phyloP scores from a whole-genome alignment of 2,329 filamentous ascomycete species.

The Fusarium sp. region DNA sequence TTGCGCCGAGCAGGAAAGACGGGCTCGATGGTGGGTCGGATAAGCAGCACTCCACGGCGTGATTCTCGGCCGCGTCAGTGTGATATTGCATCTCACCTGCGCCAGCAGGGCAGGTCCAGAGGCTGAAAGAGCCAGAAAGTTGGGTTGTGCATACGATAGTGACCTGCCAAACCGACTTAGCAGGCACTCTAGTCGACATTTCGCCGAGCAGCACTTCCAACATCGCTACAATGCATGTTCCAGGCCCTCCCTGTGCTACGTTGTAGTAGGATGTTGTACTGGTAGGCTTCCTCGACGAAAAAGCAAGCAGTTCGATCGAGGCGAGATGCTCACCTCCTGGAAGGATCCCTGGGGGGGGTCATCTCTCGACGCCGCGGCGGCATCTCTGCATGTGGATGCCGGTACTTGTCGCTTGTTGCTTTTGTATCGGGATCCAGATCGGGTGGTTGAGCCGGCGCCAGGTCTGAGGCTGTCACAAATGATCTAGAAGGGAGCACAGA shows the following conservation, averaged over 20 bases:
- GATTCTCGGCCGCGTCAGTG: slow-evolving; percentile 39
- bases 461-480: slow-evolving; percentile 25
- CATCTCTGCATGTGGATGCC: slow-evolving; percentile 34
- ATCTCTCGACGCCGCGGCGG: slow-evolving; percentile 2
- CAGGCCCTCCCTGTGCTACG: slow-evolving; percentile 20
- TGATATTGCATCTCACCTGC: slow-evolving; percentile 34
- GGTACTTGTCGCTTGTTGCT: slow-evolving; percentile 36
- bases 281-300: not conserved
- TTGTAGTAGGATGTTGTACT: slow-evolving; percentile 22
- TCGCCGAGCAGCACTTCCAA: slow-evolving; percentile 27
- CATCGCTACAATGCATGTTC: not conserved
- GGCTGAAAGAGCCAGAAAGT: slow-evolving; percentile 17
- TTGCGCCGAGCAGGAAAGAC: not conserved
- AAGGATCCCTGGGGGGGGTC: slow-evolving; percentile 15
- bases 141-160: slow-evolving; percentile 10
- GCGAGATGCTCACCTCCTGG: slow-evolving; percentile 9
- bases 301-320: slow-evolving; percentile 8
- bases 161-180: slow-evolving; percentile 9
- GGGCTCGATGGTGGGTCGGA: slow-evolving; percentile 27
- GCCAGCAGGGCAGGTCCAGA: slow-evolving; percentile 24
- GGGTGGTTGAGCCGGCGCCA: slow-evolving; percentile 31
- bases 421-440: slow-evolving; percentile 36
- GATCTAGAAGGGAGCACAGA: slow-evolving; percentile 4
- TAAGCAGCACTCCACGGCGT: slow-evolving; percentile 38
- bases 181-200: slow-evolving; percentile 26